Evolutionary conservation across 2,329 filamentous ascomycete genomes (phyloP), one percentile per base, ranked within the genome.

Genomic region (Sclerotinia nivalis): DNA sequence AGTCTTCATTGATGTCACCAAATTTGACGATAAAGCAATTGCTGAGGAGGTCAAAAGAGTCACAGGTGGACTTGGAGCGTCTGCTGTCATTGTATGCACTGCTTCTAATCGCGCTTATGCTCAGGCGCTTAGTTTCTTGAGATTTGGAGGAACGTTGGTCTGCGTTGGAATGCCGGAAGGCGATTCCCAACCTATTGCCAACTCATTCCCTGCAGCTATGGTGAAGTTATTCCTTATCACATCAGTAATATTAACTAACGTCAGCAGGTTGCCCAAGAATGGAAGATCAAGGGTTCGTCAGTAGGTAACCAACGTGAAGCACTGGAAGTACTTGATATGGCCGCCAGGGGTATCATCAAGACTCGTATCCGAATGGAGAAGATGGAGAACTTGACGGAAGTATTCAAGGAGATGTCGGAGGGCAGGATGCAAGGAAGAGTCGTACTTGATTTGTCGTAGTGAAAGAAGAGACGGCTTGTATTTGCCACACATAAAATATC

Each of bases 1-100:
- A 76, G 84, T 86, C 73, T 91, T 91, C 79, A 81, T 91, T 70
- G 87, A 89, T 72, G 82, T 91, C 70, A 86, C 87, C 43, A 81
- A 84, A 69, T 83, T 74, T 50, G 81, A 84, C 68, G 82, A 84
- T 59, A 82, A 84, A 58, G 82, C 83, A 18, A 81, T 88, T 9
- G 82, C 81, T 7, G 82, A 83, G 37, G 85, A 88, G 58, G 86
- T 91, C 62, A 84, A 85, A 74, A 82, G 81, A 49, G 78, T 87
- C 1, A 87, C 88, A 0, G 84, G 82, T 4, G 87, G 87, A 0
- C 78, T 88, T 9, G 88, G 89, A 40, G 88, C 87, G 0, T 84
- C 87, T 71, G 86, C 69, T 28, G 88, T 87, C 2, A 78, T 91
- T 25, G 86, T 90, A 22, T 85, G 84, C 75, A 84, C 84, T 0